These are phyloP conservation scores for Tolypocladium paradoxum DNA, from an alignment of 2,329 filamentous ascomycete genomes.

Conservation along the genomic window DNA sequence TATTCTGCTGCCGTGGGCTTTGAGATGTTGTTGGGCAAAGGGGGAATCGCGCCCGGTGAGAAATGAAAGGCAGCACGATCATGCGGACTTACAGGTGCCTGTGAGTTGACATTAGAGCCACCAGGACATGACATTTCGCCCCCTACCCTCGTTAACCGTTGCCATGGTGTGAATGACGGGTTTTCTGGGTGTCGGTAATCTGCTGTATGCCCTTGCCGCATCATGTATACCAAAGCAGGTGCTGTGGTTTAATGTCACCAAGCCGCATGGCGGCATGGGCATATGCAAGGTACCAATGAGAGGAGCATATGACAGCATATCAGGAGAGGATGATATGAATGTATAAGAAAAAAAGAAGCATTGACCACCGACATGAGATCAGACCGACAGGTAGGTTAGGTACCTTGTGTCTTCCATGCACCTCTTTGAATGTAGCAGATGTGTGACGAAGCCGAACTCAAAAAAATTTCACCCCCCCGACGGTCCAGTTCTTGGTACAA, in stretches of 20 bases:
- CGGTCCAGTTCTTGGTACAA: not conserved
- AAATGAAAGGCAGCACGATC: not conserved
- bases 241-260: not conserved
- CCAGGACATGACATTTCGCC: not conserved
- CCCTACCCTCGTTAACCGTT: not conserved
- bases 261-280: not conserved
- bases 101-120: not conserved
- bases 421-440: not conserved
- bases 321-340: too few species aligned
- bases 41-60: not conserved
- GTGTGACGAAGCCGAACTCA: not conserved
- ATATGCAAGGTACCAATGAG: not conserved
- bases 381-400: not conserved
- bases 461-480: not conserved
- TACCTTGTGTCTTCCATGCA: not conserved
- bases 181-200: not conserved
- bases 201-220: not conserved
- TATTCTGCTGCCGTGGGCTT: not conserved
- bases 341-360: not conserved
- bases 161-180: not conserved
- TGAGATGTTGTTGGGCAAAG: not conserved
- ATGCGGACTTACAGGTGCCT: not conserved
- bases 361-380: not conserved
- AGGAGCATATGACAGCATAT: not conserved
- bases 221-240: not conserved